phyloP scores from a whole-genome alignment of 1,284 basidiomycete genomes.

The Malassezia caprae region DNA sequence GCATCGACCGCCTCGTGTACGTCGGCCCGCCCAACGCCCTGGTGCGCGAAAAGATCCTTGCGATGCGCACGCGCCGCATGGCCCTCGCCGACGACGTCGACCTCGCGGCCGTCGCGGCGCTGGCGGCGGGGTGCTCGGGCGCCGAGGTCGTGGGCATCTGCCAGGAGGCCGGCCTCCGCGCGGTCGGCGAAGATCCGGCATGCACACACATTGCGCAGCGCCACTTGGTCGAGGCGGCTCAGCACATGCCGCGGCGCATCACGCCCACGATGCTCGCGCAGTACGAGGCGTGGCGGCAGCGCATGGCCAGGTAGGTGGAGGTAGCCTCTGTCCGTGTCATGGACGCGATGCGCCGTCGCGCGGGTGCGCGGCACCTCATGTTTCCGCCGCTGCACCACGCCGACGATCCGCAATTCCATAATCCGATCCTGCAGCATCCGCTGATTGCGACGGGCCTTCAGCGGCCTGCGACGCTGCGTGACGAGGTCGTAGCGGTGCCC shows the following conservation, averaged over 20 bases:
- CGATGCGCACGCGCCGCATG: constrained; percentile 69
- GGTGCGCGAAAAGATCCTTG: constrained; percentile 73
- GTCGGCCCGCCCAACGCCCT: constrained; percentile 77
- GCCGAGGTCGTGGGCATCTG: constrained; percentile 86
- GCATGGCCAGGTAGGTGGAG: background rate
- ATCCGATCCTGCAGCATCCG: constrained; percentile 17
- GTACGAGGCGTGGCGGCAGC: constrained; percentile 10
- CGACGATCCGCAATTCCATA: constrained; percentile 12
- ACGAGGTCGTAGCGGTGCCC: constrained; percentile 14
- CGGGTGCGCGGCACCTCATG: constrained; percentile 1
- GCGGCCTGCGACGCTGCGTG: constrained; percentile 7
- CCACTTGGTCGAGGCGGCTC: constrained; percentile 69
- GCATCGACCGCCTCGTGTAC: constrained; percentile 88
- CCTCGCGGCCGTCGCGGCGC: constrained; percentile 59
- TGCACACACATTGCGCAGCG: constrained; percentile 63
- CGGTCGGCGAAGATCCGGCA: constrained; percentile 75
- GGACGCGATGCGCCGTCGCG: background rate
- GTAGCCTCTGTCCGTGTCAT: background rate
- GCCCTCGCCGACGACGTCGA: constrained; percentile 62
- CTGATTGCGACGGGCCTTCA: background rate
- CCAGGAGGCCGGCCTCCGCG: constrained; percentile 85
- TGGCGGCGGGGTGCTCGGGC: constrained; percentile 80
- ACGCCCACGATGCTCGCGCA: constrained; percentile 59
- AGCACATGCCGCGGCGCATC: constrained; percentile 66
- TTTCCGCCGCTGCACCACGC: constrained; percentile 16